Conservation (phyloP, 257 asterid species). For the Capsicum baccatum region DNA sequence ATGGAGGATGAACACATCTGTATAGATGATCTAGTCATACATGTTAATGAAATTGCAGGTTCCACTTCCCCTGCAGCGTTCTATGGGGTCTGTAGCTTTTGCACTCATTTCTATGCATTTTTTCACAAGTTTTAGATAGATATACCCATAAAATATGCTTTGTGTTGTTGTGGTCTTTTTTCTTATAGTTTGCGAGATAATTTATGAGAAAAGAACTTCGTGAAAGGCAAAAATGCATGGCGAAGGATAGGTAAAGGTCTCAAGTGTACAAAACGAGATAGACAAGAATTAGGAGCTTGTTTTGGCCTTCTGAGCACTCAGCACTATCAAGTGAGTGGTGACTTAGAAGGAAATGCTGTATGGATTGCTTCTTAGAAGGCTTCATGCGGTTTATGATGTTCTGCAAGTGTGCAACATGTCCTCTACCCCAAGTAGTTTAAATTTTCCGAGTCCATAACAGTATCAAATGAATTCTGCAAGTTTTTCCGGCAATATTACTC, state of each 20-base stretch:
- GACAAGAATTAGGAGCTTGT: not conserved
- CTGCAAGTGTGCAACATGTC: not conserved
- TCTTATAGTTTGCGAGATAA: not conserved
- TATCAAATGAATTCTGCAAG: not conserved
- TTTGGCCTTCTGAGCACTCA: not conserved
- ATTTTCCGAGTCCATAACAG: not conserved
- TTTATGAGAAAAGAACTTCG: not conserved
- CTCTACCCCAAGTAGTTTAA: not conserved
- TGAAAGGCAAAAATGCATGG: not conserved
- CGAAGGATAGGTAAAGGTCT: not conserved
- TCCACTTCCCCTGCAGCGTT: slow-evolving; percentile 78
- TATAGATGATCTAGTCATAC: slow-evolving; percentile 72
- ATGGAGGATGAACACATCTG: slow-evolving; percentile 96
- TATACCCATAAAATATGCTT: not conserved
- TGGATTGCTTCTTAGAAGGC: not conserved
- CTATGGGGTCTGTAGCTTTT: slow-evolving; percentile 80
- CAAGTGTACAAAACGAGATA: not conserved
- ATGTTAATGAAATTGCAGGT: slow-evolving; percentile 54
- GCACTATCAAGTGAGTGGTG: not conserved
- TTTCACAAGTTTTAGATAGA: not conserved
- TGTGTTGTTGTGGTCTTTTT: not conserved
- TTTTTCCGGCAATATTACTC: not conserved
- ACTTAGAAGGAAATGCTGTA: not conserved
- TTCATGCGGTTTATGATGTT: not conserved
- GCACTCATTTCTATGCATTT: not conserved